Percentiles rank a stretch among this genome's conserved stretches.
These are phyloP conservation scores for Calendula officinalis DNA, from an alignment of 129 eudicot species.

Conservation along the genomic window DNA sequence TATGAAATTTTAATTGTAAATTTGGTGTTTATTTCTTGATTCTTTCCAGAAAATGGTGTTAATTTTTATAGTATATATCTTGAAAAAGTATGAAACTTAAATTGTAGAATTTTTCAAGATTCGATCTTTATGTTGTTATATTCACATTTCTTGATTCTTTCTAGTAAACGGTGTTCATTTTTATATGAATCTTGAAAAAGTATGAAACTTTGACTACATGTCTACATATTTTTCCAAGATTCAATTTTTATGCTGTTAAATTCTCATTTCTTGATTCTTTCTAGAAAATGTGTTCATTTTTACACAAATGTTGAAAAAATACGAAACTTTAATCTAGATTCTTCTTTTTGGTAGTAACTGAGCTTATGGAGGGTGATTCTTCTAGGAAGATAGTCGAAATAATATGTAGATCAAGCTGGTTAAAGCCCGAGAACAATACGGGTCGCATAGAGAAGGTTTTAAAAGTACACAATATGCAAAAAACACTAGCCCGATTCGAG, in stretches of 20 bases:
- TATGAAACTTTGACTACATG: constrained; percentile 4
- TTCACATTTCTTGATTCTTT: not conserved
- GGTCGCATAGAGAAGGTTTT: constrained; percentile 82
- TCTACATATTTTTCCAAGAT: not conserved
- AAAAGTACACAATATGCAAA: constrained; percentile 95
- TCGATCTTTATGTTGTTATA: constrained; percentile 6
- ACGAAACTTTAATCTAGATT: not conserved
- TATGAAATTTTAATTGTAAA: not conserved
- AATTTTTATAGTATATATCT: no score
- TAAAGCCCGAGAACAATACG: constrained; percentile 72
- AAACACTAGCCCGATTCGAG: constrained; percentile 80
- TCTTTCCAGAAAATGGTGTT: no score
- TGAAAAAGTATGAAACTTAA: no score
- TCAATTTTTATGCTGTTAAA: not conserved
- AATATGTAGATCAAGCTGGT: constrained; percentile 88
- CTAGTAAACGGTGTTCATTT: constrained; percentile 12
- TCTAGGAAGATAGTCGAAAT: constrained; percentile 96
- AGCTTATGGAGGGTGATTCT: constrained; percentile 89
- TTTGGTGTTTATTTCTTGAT: no score
- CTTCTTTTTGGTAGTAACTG: constrained; percentile 63
- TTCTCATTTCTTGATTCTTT: not conserved
- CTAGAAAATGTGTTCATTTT: not conserved
- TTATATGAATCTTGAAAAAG: constrained; percentile 14
- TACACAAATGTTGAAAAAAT: not conserved
- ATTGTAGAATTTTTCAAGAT: not conserved